phyloP scores from a whole-genome alignment of 2,329 filamentous ascomycete species.

The Aureobasidium melanogenum region DNA sequence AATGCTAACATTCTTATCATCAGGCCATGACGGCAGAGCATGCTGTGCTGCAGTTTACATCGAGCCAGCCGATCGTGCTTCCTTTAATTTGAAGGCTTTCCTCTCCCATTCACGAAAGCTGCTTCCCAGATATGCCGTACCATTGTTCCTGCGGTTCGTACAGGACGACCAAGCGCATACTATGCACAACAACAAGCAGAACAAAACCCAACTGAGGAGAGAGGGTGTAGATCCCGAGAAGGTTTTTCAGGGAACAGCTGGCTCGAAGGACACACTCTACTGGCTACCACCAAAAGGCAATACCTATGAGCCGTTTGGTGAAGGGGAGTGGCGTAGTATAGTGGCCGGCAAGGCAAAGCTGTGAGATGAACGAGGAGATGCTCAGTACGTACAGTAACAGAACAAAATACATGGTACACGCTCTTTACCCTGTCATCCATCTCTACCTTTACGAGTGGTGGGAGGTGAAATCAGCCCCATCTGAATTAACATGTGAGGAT shows the following conservation, averaged over 20 bases:
- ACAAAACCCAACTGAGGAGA: conserved; percentile 60
- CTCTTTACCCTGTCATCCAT: neutral
- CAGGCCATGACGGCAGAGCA: conserved; percentile 42
- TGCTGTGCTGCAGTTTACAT: conserved; percentile 50
- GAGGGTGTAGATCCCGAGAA: conserved; percentile 55
- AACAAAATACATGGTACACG: neutral
- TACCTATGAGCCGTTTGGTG: conserved; percentile 49
- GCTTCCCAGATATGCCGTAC: conserved; percentile 66
- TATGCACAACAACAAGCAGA: conserved; percentile 73
- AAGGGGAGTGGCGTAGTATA: conserved; percentile 50
- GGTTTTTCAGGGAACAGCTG: conserved; percentile 36
- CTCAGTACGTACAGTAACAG: neutral
- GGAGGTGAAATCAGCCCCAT: too few relatives aligned
- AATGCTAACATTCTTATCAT: neutral
- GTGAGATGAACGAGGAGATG: neutral
- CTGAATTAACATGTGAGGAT: too few relatives aligned
- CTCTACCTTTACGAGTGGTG: too few relatives aligned
- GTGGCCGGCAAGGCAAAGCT: conserved; percentile 24
- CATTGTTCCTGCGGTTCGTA: conserved; percentile 60
- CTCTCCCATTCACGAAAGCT: conserved; percentile 49
- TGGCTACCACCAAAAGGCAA: conserved; percentile 42
- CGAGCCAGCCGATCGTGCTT: conserved; percentile 36
- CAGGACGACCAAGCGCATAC: conserved; percentile 36
- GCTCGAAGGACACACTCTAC: conserved; percentile 37
- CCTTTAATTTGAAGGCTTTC: conserved; percentile 52